Evolutionary conservation across 1,284 basidiomycete species (phyloP).

Genomic region (Papiliotrema fonsecae): DNA sequence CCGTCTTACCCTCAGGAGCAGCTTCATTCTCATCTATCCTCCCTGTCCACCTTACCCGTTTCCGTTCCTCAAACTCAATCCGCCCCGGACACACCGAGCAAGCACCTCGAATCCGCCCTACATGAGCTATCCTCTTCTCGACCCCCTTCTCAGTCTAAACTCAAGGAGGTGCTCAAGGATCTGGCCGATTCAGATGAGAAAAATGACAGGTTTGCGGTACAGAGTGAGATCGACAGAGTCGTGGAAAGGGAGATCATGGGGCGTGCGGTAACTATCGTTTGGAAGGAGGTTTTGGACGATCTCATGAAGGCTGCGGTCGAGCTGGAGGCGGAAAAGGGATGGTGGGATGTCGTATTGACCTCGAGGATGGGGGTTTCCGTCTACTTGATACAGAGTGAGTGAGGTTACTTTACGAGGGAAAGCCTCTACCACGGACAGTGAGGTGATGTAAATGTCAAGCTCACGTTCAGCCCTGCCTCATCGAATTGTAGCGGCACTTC

Average conservation of each 20-base stretch:
- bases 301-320: constrained; percentile 33
- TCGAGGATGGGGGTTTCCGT: constrained; percentile 27
- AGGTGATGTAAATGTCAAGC: no score
- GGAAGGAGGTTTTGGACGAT: constrained; percentile 42
- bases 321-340: constrained; percentile 40
- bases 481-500: constrained; percentile 31
- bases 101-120: constrained; percentile 27
- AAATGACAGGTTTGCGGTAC: constrained; percentile 2
- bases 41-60: constrained; percentile 43
- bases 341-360: constrained; percentile 37
- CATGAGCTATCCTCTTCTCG: constrained; percentile 29
- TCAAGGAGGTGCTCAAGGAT: constrained; percentile 26
- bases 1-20: constrained; percentile 43
- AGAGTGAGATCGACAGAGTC: constrained; percentile 26
- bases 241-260: constrained; percentile 41
- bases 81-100: constrained; percentile 11
- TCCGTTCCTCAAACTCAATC: constrained; percentile 13
- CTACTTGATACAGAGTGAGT: constrained; percentile 46
- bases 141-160: constrained; percentile 19
- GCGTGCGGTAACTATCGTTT: constrained; percentile 42
- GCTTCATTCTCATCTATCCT: constrained; percentile 33
- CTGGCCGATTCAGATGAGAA: constrained; percentile 11
- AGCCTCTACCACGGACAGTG: no score
- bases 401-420: not conserved
- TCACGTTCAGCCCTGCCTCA: constrained; percentile 37